phyloP scores from a whole-genome alignment of 257 asterid genomes.

The Nyctanthes arbortristis region DNA sequence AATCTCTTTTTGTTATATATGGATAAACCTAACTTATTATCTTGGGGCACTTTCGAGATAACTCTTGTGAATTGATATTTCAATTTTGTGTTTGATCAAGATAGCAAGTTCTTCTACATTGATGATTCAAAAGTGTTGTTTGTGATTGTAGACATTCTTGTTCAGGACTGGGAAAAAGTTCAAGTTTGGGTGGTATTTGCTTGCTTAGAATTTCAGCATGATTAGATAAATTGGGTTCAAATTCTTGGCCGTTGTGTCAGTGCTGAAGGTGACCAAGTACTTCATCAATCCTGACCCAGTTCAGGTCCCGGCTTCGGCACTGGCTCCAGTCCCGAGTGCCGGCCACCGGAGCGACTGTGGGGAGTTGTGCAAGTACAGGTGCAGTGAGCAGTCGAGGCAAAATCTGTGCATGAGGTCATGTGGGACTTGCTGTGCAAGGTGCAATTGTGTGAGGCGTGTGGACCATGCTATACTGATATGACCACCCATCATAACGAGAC shows the following conservation, averaged over 20 bases:
- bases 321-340: slow-evolving; percentile 19
- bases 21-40: too few relatives aligned
- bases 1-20: too few relatives aligned
- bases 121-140: too few relatives aligned
- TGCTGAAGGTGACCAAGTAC: slow-evolving; percentile 26
- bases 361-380: slow-evolving; percentile 43
- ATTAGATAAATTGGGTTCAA: not conserved
- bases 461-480: slow-evolving; percentile 59
- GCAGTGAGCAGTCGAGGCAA: slow-evolving; percentile 60
- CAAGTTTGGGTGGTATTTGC: too few relatives aligned
- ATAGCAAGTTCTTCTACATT: too few relatives aligned
- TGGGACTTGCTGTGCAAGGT: slow-evolving; percentile 58
- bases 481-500: slow-evolving; percentile 54
- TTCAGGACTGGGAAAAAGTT: too few relatives aligned
- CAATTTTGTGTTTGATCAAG: too few relatives aligned
- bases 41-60: too few relatives aligned
- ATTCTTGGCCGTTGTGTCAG: slow-evolving; percentile 22
- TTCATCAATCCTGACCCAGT: slow-evolving; percentile 7
- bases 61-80: too few relatives aligned
- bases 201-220: not conserved
- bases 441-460: slow-evolving; percentile 66
- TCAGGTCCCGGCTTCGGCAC: slow-evolving; percentile 7
- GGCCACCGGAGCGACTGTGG: slow-evolving; percentile 41
- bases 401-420: slow-evolving; percentile 56
- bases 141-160: too few relatives aligned